Evolutionary conservation across 768 basidiomycete genomes (phyloP), one percentile per base, ranked within the genome.

Genomic region (Serendipita indica): DNA sequence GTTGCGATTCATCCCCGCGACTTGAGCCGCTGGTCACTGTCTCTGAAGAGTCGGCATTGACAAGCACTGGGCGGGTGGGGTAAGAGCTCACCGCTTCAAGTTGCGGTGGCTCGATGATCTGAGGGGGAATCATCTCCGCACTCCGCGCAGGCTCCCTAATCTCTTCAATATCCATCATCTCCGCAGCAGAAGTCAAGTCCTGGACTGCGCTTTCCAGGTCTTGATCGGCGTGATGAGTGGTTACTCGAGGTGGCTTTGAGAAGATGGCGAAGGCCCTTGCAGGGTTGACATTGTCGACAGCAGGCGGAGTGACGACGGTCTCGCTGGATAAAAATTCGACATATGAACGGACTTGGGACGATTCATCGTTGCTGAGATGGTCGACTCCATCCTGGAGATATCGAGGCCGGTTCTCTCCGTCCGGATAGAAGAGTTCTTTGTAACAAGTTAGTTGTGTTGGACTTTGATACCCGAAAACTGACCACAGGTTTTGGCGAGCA

Each of bases 401-500:
- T n/a, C 27, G 18, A n/a, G 41, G 41, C 18, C 41, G 41, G 41
- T n/a, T 7, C 41, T n/a, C 5, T 22, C 30, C 3, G 20, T 20
- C 30, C 4, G 20, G 20, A 30, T 54, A 54, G 49, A 54, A 32
- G 20, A n/a, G 49, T 27, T 54, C 49, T 54, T n/a, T n/a, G n/a
- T n/a, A n/a, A 28, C 22, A 30, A 35, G 2, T 46, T 57, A 30
- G 18, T 39, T 59, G 32, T 60, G 39, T 12, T 28, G 30, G 18
- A 16, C 4, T 6, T 27, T 3, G 28, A 45, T 12, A 12, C 54
- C 22, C 18, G 54, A 57, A 72, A 30, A 57, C 80, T 67, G 69
- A 86, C 85, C 76, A 63, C 71, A 74, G 28, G 82, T 67, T 49
- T 69, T 64, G 52, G 79, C 79, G 39, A 82, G 70, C 45, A 89